Base-by-base conservation (phyloP, 768 basidiomycete species). In the Termitomyces sp. region DNA sequence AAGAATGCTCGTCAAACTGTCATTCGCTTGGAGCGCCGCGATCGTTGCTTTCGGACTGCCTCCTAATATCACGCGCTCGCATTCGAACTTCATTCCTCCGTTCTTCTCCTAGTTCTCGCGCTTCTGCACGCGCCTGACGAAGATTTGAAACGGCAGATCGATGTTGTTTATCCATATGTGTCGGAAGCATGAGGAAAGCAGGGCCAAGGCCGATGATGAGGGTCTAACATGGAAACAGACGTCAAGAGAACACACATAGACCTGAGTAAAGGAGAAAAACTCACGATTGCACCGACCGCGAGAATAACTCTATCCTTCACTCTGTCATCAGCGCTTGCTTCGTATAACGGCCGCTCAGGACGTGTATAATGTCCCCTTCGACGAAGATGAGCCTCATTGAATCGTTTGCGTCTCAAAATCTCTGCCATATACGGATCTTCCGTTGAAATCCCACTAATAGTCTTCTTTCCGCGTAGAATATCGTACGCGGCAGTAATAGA, bases 401-500 rank as follows among this genome's bases (percentile, higher is more conserved):
- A 72, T 9, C 77, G 73, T 55, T 79, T 71, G 54, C 84, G 68
- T 29, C 80, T 73, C 18, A 76, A 73, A 16, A 87, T 72, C 68
- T 88, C 85, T 6, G 76, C 73, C 36, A 74, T 67, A 58, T 79
- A 81, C 0, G 78, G 75, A 42, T 82, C 79, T 26, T 73, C 47
- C 2, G 64, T 56, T 5, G 69, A 57, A 6, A 63, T 64, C 7
- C 65, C 62, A 13, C 46, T 54, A 0, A n/a, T 0, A 46, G 67
- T 53, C 20, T 65, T 60, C 52, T 67, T 74, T 5, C 79, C 79
- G 3, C 79, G 71, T 3, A 88, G 74, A 20, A 71, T 62, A 39
- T 86, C 83, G 60, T 91, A 92, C 2, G 90, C 85, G 8, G 77
- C 72, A 8, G 80, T 79, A 49, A 91, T 82, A 42, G 80, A 73